phyloP scores from a whole-genome alignment of 257 asterid species.

The Avicennia marina region DNA sequence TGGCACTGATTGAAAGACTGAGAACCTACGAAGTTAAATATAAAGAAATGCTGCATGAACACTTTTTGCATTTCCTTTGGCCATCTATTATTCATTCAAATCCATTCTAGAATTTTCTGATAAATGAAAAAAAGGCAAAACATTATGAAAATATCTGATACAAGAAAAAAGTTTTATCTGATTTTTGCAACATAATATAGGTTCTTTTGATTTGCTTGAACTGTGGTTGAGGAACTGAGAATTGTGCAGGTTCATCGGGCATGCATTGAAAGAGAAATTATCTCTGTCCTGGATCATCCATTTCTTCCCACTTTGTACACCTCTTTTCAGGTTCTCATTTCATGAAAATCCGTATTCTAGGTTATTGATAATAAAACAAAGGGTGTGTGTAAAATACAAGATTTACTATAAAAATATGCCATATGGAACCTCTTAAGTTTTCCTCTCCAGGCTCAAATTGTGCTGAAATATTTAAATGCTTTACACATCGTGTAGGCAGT shows the following conservation, averaged over 20 bases:
- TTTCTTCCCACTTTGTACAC: conserved; percentile 89
- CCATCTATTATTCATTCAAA: conserved; percentile 3
- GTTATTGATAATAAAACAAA: not conserved
- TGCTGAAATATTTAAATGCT: not conserved
- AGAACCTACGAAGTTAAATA: no score
- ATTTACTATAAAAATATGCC: no score
- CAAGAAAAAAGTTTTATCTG: not conserved
- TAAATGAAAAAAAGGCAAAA: no score
- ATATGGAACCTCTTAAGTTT: no score
- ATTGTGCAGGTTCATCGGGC: conserved; percentile 91
- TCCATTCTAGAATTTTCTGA: not conserved
- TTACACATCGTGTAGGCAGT: not conserved
- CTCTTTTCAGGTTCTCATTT: conserved; percentile 79
- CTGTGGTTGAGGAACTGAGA: conserved; percentile 2
- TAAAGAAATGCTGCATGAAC: no score
- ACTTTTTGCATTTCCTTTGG: not conserved
- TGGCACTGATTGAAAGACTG: no score
- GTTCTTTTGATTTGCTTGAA: not conserved
- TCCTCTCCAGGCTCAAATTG: no score
- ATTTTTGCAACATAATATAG: not conserved
- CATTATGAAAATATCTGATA: no score
- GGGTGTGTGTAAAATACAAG: no score
- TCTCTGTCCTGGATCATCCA: conserved; percentile 91
- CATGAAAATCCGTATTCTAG: not conserved
- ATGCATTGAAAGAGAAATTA: conserved; percentile 89